Conservation (phyloP, 805 yeast genomes). For the Metschnikowia aberdeeniae region DNA sequence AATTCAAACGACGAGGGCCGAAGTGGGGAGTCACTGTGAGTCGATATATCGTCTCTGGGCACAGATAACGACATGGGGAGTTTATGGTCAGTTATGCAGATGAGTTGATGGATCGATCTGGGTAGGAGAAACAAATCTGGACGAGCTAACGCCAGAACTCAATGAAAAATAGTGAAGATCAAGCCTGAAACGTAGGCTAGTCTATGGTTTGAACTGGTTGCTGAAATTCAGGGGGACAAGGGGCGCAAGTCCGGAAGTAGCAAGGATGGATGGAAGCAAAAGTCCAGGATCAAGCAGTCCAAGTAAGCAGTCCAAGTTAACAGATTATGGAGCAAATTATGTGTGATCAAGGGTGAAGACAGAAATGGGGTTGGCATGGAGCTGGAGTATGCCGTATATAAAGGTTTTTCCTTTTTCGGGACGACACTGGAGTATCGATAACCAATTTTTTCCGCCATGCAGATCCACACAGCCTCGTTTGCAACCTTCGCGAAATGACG, state of each 20-base stretch:
- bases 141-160: too few relatives aligned
- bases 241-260: background rate
- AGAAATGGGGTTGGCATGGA: background rate
- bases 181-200: too few relatives aligned
- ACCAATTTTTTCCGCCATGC: conserved; percentile 7
- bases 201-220: too few relatives aligned
- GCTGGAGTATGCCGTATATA: conserved; percentile 1
- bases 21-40: conserved; percentile 15
- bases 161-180: too few relatives aligned
- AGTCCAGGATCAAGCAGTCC: background rate
- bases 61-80: conserved; percentile 15
- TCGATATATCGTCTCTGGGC: conserved; percentile 15
- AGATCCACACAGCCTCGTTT: conserved; percentile 15
- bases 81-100: too few relatives aligned
- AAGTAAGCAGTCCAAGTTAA: background rate
- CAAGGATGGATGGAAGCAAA: background rate
- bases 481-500: conserved; percentile 9
- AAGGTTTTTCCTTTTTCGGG: conserved; percentile 4
- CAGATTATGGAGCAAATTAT: too few relatives aligned
- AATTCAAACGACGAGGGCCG: conserved; percentile 14
- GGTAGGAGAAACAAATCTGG: too few relatives aligned
- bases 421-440: background rate
- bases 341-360: background rate
- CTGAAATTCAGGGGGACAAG: background rate
- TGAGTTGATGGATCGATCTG: too few relatives aligned